Percentiles rank a stretch among this genome's conserved stretches.
Evolutionary conservation across 1,284 basidiomycete genomes (phyloP).

Genomic region (Cutaneotrichosporon sp.): DNA sequence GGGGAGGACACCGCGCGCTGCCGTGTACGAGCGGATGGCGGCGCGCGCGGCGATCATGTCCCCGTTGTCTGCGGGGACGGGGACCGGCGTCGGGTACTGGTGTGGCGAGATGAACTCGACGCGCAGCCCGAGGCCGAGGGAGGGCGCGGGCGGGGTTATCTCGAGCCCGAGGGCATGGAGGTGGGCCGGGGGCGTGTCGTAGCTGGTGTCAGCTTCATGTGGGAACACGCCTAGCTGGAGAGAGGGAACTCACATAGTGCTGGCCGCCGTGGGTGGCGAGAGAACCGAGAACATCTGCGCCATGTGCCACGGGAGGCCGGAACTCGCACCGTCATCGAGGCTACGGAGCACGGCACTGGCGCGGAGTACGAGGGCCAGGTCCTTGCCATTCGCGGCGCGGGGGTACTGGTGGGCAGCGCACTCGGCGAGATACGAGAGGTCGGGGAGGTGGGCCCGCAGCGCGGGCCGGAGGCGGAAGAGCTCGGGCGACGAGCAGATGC

Average conservation of each 20-base stretch:
- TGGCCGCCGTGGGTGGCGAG: not conserved
- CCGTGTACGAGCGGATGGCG: not conserved
- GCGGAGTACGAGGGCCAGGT: not conserved
- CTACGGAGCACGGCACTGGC: not conserved
- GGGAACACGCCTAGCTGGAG: not conserved
- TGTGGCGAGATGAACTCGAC: conserved; percentile 3
- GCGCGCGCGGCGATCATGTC: not conserved
- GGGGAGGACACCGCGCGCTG: not conserved
- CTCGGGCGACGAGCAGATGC: not conserved
- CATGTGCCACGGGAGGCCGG: conserved; percentile 3
- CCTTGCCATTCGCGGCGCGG: not conserved
- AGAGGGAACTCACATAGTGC: conserved; percentile 1
- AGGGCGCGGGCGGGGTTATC: not conserved
- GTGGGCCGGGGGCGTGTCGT: not conserved
- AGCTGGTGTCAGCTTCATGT: conserved; percentile 3
- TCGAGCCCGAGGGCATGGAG: not conserved
- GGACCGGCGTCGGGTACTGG: not conserved
- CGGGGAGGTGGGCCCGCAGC: not conserved
- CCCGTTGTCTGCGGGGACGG: not conserved
- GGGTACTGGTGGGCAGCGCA: not conserved
- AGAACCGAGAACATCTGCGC: conserved; percentile 3
- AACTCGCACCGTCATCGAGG: not conserved
- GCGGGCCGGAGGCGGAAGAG: not conserved
- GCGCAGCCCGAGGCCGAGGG: not conserved
- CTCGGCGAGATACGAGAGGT: not conserved